A percentile compares a stretch with the other conserved stretches of the same genome.
Evolutionary conservation across 73 alveolate genomes (phyloP).

Genomic region (Loxodes magnus): DNA sequence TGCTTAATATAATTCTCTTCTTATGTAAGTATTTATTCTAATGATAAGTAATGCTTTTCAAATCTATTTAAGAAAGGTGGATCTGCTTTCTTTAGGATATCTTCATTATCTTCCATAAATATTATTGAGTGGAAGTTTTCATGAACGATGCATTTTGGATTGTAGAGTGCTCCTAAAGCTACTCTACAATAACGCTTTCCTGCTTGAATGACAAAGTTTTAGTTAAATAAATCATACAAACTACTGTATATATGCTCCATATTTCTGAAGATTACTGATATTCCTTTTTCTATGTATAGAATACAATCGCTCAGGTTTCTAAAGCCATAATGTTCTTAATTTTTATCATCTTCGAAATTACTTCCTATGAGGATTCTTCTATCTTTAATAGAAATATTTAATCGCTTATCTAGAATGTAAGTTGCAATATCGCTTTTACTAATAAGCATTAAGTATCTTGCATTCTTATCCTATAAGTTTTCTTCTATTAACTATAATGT

Average conservation of each 20-base stretch:
- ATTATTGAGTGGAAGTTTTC: slow-evolving; percentile 3
- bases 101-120: slow-evolving; percentile 1
- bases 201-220: not conserved
- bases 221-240: slow-evolving; percentile 10
- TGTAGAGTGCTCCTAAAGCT: slow-evolving; percentile 11
- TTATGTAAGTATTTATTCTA: too few relatives aligned
- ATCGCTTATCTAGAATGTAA: not conserved
- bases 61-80: slow-evolving; percentile 10
- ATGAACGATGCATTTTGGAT: slow-evolving; percentile 9
- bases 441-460: slow-evolving; percentile 7
- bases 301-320: not conserved
- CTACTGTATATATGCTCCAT: slow-evolving; percentile 10
- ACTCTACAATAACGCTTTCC: slow-evolving; percentile 6
- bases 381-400: not conserved
- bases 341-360: not conserved
- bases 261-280: not conserved
- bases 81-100: slow-evolving; percentile 1
- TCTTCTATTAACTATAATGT: not conserved
- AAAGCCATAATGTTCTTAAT: not conserved
- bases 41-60: too few relatives aligned
- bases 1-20: too few relatives aligned
- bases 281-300: slow-evolving; percentile 10
- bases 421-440: not conserved
- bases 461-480: not conserved
- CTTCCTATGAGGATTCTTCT: slow-evolving; percentile 4